Evolutionary conservation across 345 rosid genomes (phyloP).

Genomic region (Gossypium herbaceum): DNA sequence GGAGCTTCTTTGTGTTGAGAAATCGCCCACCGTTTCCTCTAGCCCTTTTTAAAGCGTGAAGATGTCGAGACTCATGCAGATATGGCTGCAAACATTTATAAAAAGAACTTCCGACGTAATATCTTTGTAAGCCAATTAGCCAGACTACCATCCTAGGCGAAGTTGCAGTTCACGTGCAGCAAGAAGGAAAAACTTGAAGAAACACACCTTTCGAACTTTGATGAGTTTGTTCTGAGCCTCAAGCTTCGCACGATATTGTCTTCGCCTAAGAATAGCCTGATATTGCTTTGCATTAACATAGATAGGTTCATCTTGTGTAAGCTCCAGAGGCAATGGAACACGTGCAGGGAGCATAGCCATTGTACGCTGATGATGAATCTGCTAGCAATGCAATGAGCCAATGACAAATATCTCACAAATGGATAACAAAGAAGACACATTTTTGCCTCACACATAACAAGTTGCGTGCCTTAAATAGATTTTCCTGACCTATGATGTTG

Average conservation of each 20-base stretch:
- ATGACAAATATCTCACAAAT: conserved; percentile 21
- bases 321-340: conserved; percentile 58
- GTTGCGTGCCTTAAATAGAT: conserved; percentile 14
- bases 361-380: conserved; percentile 55
- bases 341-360: conserved; percentile 48
- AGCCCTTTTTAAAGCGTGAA: conserved; percentile 74
- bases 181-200: conserved; percentile 8
- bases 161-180: neutral
- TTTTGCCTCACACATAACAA: neutral
- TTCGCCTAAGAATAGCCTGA: conserved; percentile 74
- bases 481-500: neutral
- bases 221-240: conserved; percentile 70
- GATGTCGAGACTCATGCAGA: conserved; percentile 87
- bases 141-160: neutral
- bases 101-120: neutral
- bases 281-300: conserved; percentile 85
- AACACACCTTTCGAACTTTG: conserved; percentile 62
- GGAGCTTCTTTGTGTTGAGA: conserved; percentile 50
- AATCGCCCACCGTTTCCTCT: conserved; percentile 88
- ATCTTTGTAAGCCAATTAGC: neutral
- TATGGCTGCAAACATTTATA: conserved; percentile 52
- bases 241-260: conserved; percentile 75
- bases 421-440: conserved; percentile 21
- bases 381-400: conserved; percentile 21
- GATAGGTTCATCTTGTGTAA: conserved; percentile 52